Base-by-base conservation (phyloP, 2,329 filamentous ascomycete species). In the Pseudogymnoascus sp. region DNA sequence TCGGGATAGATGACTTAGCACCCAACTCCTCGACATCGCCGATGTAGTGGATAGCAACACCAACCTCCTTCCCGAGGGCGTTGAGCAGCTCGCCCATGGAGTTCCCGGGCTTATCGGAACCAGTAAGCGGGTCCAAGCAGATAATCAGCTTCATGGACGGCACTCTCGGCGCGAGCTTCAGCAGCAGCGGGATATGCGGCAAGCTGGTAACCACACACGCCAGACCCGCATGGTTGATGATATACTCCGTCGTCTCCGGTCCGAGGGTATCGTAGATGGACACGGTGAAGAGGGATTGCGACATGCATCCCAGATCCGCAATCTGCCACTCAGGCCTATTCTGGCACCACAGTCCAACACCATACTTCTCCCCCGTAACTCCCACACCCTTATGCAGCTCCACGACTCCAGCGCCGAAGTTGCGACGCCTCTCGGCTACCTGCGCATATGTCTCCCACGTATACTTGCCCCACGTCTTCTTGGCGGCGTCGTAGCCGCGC, bases 201-300 rank as follows among this genome's bases (percentile, higher is more conserved):
- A 97, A 79, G 28, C 90, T 92, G 64, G 90, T 87, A 66, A 89
- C 86, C 40, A 97, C 85, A 70, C 87, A 90, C 64, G 81, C 76
- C 63, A 97, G 79, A 66, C 87, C 82, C 62, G 91, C 85, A 74
- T 97, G 93, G 76, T 95, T 95, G 78, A 97, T 89, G 75, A 99
- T 97, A 78, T 90, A 97, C 77, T 97, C 92, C 63, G 90, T 92
- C 2, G 92, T 85, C 68, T 96, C 91, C 11, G 93, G 88, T 8
- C 93, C 93, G 4, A 99, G 84, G 11, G 93, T 97, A 76, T 97
- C 94, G 79, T 99, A 99, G 60, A 99, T 87, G 4, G 93, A 96
- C 63, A 99, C 92, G 21, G 89, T 90, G 77, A 83, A 97, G 31
- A 97, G 84, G 6, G 88, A 85, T 75, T 97, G 94, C 11, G 92